Evolutionary conservation across 2,329 filamentous ascomycete species (phyloP).

Genomic region (Coniochaeta hoffmannii): DNA sequence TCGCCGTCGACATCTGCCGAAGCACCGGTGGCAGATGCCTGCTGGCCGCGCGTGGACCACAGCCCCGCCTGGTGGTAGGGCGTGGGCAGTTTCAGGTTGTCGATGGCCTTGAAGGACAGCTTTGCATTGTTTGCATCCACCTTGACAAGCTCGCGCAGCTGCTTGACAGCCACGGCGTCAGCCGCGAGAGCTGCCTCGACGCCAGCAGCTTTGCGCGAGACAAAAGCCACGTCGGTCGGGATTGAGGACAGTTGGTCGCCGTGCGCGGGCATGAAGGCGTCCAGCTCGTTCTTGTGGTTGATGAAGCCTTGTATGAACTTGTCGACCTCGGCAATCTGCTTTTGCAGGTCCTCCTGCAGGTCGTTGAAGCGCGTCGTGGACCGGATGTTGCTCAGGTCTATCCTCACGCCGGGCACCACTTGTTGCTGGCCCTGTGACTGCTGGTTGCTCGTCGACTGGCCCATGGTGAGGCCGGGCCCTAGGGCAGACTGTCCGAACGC

Average conservation of each 20-base stretch:
- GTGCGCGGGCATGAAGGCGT: slow-evolving; percentile 56
- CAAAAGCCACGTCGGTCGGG: slow-evolving; percentile 35
- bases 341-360: slow-evolving; percentile 73
- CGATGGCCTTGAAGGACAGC: slow-evolving; percentile 36
- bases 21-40: slow-evolving; percentile 31
- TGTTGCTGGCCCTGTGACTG: slow-evolving; percentile 32
- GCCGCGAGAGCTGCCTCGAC: slow-evolving; percentile 30
- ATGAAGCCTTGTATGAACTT: slow-evolving; percentile 75
- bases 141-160: slow-evolving; percentile 31
- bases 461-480: slow-evolving; percentile 33
- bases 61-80: slow-evolving; percentile 41
- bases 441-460: slow-evolving; percentile 31
- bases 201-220: slow-evolving; percentile 35
- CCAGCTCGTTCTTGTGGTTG: slow-evolving; percentile 67
- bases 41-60: slow-evolving; percentile 32
- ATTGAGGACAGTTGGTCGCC: slow-evolving; percentile 29
- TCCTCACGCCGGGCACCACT: slow-evolving; percentile 63
- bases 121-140: slow-evolving; percentile 33
- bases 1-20: slow-evolving; percentile 36
- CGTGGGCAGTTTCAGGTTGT: slow-evolving; percentile 38
- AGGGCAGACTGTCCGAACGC: slow-evolving; percentile 10
- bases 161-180: slow-evolving; percentile 34
- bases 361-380: slow-evolving; percentile 90
- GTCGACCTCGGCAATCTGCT: slow-evolving; percentile 71
- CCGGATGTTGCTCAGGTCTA: slow-evolving; percentile 71